phyloP scores from a whole-genome alignment of 768 basidiomycete genomes.

The Rhodotorula kratochvilovae region DNA sequence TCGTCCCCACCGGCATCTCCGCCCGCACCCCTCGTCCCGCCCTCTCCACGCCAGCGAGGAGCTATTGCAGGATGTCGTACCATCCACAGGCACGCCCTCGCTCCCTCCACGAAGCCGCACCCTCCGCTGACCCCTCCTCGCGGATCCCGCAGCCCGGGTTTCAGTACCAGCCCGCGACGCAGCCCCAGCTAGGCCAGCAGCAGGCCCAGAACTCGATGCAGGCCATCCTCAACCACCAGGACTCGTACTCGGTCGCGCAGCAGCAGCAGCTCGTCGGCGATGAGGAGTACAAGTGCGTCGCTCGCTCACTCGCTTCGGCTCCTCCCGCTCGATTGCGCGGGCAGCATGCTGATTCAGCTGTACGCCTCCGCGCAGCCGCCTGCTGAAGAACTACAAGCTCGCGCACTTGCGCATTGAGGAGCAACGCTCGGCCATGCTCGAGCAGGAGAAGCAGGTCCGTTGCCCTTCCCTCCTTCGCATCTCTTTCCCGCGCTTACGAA shows the following conservation, averaged over 20 bases:
- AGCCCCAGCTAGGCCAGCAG: background rate
- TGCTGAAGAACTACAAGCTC: conserved; percentile 39
- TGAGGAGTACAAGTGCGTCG: conserved; percentile 37
- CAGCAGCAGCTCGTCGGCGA: conserved; percentile 29
- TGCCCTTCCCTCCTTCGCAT: background rate
- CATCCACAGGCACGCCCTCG: conserved; percentile 3
- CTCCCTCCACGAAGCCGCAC: background rate
- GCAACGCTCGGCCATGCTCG: conserved; percentile 28
- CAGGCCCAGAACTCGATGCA: conserved; percentile 1
- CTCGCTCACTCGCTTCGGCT: background rate
- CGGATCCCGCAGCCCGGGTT: background rate
- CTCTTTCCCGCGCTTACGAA: background rate
- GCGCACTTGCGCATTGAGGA: conserved; percentile 36
- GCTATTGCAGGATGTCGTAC: conserved; percentile 21
- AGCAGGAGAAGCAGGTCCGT: conserved; percentile 36
- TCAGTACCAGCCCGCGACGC: conserved; percentile 5
- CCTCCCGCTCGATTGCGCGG: background rate
- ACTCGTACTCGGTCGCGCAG: conserved; percentile 10
- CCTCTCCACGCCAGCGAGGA: background rate
- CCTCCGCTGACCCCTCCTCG: no score
- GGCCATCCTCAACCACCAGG: conserved; percentile 19
- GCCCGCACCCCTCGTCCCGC: no score
- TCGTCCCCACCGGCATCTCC: no score
- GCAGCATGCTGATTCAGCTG: no score
- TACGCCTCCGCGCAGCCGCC: conserved; percentile 4